Evolutionary conservation across 1,139 yeast genomes (phyloP).

Genomic region (Candida sojae): DNA sequence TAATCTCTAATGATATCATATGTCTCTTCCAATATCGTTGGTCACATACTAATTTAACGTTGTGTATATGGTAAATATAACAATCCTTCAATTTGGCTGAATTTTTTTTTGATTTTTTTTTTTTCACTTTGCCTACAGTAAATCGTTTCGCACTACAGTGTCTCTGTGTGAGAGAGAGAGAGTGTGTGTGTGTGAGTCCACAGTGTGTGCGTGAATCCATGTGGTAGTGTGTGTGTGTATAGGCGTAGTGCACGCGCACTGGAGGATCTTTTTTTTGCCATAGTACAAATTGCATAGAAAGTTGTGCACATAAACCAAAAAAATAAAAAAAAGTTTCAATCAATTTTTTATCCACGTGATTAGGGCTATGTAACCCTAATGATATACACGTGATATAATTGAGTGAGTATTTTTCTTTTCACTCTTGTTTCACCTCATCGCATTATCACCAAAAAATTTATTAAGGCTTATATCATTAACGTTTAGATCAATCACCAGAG

Average conservation of each 20-base stretch:
- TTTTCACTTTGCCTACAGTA: background rate
- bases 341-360: slow-evolving; percentile 1
- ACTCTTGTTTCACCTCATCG: no score
- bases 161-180: background rate
- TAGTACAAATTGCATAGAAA: no score
- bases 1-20: background rate
- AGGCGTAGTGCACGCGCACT: no score
- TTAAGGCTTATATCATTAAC: no score
- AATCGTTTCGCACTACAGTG: background rate
- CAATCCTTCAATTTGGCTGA: background rate
- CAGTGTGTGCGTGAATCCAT: no score
- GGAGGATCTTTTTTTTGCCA: no score
- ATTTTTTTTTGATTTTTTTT: slow-evolving; percentile 1
- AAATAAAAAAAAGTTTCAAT: background rate
- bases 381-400: background rate
- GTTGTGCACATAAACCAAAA: slow-evolving; percentile 1
- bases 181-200: background rate
- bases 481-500: no score
- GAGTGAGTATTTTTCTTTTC: no score
- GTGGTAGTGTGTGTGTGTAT: no score
- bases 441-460: background rate
- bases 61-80: slow-evolving; percentile 4
- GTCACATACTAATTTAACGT: slow-evolving; percentile 9
- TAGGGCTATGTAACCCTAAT: slow-evolving; percentile 2
- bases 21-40: background rate